These are phyloP conservation scores for Penicillium occitanis DNA, from an alignment of 2,329 filamentous ascomycete species.

Conservation along the genomic window DNA sequence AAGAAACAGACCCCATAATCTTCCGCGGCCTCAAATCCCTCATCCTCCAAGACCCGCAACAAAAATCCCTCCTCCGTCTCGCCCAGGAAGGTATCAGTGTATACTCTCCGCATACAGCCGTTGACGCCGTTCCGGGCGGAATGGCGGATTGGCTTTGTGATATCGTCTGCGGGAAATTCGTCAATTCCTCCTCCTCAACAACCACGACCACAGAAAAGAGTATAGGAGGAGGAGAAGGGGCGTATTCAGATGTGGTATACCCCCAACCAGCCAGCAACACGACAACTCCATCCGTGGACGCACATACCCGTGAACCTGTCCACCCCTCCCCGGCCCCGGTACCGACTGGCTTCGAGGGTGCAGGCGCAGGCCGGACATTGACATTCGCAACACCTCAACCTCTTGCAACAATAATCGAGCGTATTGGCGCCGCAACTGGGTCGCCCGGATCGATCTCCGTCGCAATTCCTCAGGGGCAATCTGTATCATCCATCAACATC, in stretches of 20 bases:
- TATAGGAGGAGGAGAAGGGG: neutral
- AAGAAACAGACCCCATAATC: conserved; percentile 79
- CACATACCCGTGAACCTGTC: conserved; percentile 56
- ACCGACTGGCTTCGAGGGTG: conserved; percentile 46
- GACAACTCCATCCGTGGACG: conserved; percentile 40
- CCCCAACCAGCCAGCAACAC: conserved; percentile 32
- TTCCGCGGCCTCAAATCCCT: conserved; percentile 89
- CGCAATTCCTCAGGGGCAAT: conserved; percentile 61
- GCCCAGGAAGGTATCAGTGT: conserved; percentile 87
- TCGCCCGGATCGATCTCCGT: conserved; percentile 65
- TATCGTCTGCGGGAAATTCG: conserved; percentile 62
- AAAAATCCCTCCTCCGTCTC: conserved; percentile 77
- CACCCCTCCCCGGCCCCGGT: conserved; percentile 45
- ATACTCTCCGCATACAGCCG: conserved; percentile 92
- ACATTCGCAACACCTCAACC: conserved; percentile 55
- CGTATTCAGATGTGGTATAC: conserved; percentile 45
- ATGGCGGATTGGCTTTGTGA: conserved; percentile 94
- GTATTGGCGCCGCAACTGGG: conserved; percentile 63
- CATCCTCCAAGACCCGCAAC: conserved; percentile 80
- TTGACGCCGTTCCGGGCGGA: conserved; percentile 81
- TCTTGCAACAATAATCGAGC: conserved; percentile 59
- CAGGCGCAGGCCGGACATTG: conserved; percentile 63
- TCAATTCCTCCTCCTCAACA: neutral
- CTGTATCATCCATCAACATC: conserved; percentile 58
- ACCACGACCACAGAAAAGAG: neutral